Percentiles rank a stretch among this genome's conserved stretches.
These are phyloP conservation scores for Copromyces sp. DNA, from an alignment of 495 filamentous ascomycete genomes.

Conservation along the genomic window DNA sequence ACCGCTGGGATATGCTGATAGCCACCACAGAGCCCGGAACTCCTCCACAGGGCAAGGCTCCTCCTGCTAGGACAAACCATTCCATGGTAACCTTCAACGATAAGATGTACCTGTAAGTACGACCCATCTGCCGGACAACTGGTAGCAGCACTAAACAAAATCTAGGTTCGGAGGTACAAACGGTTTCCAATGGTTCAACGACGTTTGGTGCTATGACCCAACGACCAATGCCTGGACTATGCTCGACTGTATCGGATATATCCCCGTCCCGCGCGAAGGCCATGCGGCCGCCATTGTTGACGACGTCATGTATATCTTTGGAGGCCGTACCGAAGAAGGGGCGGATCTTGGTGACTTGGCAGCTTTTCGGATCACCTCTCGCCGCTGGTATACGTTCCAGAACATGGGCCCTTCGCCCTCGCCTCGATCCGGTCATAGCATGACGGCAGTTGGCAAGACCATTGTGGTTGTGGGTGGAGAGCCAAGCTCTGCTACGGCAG, in stretches of 20 bases:
- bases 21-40: constrained; percentile 62
- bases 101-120: constrained; percentile 79
- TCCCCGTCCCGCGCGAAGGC: constrained; percentile 85
- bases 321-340: constrained; percentile 89
- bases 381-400: constrained; percentile 98
- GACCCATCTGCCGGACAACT: background rate
- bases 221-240: constrained; percentile 71
- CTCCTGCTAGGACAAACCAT: constrained; percentile 94
- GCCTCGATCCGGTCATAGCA: constrained; percentile 88
- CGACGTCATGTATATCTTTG: constrained; percentile 99
- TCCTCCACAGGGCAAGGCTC: constrained; percentile 54
- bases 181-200: constrained; percentile 91
- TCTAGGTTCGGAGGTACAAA: constrained; percentile 91
- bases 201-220: constrained; percentile 94
- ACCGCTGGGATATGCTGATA: constrained; percentile 87
- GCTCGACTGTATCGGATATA: constrained; percentile 93
- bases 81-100: constrained; percentile 86
- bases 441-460: constrained; percentile 88
- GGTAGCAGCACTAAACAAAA: background rate
- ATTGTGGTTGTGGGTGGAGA: constrained; percentile 90
- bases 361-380: constrained; percentile 83
- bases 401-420: constrained; percentile 98
- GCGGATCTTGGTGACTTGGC: constrained; percentile 87
- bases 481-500: constrained; percentile 74
- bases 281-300: constrained; percentile 88